Evolutionary conservation across 192 early-diverging fungal species (phyloP).

Genomic region (Linnemannia hyalina): DNA sequence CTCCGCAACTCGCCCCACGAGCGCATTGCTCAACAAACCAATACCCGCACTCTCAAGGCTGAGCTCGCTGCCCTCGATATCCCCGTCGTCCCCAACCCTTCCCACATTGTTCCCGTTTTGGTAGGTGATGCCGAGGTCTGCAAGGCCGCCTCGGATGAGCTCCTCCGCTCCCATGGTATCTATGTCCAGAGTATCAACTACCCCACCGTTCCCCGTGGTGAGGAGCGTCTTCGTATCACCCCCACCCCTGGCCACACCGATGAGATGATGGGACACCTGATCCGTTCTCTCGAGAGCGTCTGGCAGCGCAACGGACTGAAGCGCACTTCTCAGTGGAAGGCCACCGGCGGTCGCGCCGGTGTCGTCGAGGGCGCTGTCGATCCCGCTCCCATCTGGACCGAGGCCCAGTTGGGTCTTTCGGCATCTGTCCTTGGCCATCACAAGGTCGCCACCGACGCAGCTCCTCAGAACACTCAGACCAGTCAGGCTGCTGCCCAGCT

Average conservation of each 20-base stretch:
- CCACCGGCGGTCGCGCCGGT: constrained; percentile 88
- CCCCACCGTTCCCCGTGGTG: constrained; percentile 94
- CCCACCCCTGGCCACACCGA: constrained; percentile 94
- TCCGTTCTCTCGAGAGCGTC: constrained; percentile 85
- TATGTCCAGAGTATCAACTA: constrained; percentile 99
- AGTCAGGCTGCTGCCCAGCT: constrained; percentile 8
- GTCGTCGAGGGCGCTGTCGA: constrained; percentile 75
- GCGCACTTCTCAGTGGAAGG: constrained; percentile 88
- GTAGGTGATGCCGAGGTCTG: constrained; percentile 96
- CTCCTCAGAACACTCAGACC: neutral
- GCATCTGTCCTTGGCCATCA: constrained; percentile 12
- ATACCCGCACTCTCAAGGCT: constrained; percentile 90
- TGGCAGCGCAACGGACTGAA: constrained; percentile 91
- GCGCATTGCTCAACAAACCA: constrained; percentile 92
- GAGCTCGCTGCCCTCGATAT: constrained; percentile 86
- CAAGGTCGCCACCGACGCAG: neutral
- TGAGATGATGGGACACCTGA: constrained; percentile 86
- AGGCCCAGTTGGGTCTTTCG: constrained; percentile 60
- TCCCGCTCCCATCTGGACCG: constrained; percentile 71
- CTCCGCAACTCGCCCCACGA: constrained; percentile 88
- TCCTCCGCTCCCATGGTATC: constrained; percentile 90
- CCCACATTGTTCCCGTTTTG: constrained; percentile 98
- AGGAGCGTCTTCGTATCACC: constrained; percentile 98
- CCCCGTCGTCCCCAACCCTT: constrained; percentile 98
- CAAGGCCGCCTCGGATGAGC: constrained; percentile 94